Evolutionary conservation across 805 yeast species (phyloP), one percentile per base, ranked within the genome.

Genomic region (Cyberlindnera xylosilytica): DNA sequence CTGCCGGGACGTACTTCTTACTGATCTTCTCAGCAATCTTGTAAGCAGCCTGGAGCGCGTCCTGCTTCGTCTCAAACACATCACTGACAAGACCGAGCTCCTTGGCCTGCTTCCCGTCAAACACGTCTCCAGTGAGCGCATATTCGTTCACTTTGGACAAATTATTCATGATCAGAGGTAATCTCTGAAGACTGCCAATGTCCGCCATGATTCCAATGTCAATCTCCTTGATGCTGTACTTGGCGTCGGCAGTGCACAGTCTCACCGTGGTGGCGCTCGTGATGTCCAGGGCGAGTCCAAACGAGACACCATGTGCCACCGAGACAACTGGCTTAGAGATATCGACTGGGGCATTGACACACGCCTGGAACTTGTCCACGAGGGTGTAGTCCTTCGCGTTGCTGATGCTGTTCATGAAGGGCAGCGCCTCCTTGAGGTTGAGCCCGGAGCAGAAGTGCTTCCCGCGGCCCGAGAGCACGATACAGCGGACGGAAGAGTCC

Each of bases 181-280:
- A 54, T 56, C 91, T 69, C 62, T 85, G 90, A 44, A 85, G 66
- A 1, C 86, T 72, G 4, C 95, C 95, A 54, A 85, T 82, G 58
- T 86, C 93, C 2, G 93, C 89, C 29, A 86, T 74, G 57, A 86
- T 70, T 3, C 91, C 93, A 41, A 85, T 69, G 47, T 79, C 76
- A 46, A 84, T 78, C 62, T 85, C 95, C 43, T 83, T 75, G 43
- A 86, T 74, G 32, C 83, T 72, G 49, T 83, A 69, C 30, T 56
- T 62, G 12, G 76, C 72, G 49, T 75, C 83, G 23, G 64, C 63
- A 3, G 79, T 64, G 10, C 79, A 78, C 11, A 80, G 59, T 39
- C 90, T 71, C 19, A 85, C 74, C 13, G 79, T 70, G 22, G 74
- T 70, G 0, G 84, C 75, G 12, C 81, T 63, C 7, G 83, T 63